Evolutionary conservation across 495 filamentous ascomycete species (phyloP).

Genomic region (Podospora fimiseda): DNA sequence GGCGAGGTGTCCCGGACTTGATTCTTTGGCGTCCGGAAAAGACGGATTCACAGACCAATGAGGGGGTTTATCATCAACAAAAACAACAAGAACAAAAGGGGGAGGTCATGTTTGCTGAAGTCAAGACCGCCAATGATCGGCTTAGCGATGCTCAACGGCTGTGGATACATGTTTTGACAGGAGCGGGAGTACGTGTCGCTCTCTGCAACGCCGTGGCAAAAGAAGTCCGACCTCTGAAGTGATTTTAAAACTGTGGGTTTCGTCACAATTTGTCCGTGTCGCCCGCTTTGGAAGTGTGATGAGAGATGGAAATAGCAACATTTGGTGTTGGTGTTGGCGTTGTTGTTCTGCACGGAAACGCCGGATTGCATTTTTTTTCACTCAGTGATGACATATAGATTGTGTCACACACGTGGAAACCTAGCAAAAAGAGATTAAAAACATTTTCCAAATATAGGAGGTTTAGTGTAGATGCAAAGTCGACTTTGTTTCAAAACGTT

Average conservation of each 20-base stretch:
- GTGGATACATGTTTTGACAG: slow-evolving; percentile 89
- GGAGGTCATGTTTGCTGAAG: slow-evolving; percentile 79
- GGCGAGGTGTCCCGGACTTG: slow-evolving; percentile 86
- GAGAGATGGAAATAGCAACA: slow-evolving; percentile 12
- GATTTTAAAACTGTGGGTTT: neutral
- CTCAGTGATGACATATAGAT: neutral
- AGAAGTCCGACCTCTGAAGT: slow-evolving; percentile 46
- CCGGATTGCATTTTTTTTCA: neutral
- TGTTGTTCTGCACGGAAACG: neutral
- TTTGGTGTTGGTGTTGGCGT: neutral
- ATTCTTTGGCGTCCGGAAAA: slow-evolving; percentile 66
- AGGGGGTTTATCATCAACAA: no score
- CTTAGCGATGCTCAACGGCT: slow-evolving; percentile 93
- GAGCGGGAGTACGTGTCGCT: slow-evolving; percentile 79
- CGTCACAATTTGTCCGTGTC: neutral
- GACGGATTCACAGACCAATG: slow-evolving; percentile 22
- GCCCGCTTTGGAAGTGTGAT: neutral
- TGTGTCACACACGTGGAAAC: slow-evolving; percentile 12
- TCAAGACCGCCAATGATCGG: slow-evolving; percentile 92
- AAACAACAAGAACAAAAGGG: slow-evolving; percentile 17
- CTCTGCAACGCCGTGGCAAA: slow-evolving; percentile 80
- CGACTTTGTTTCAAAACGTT: slow-evolving; percentile 26
- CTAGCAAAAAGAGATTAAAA: slow-evolving; percentile 9
- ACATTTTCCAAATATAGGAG: slow-evolving; percentile 19
- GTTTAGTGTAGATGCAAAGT: neutral